Evolutionary conservation across 805 yeast genomes (phyloP).

Genomic region (Metschnikowia vanudenii): DNA sequence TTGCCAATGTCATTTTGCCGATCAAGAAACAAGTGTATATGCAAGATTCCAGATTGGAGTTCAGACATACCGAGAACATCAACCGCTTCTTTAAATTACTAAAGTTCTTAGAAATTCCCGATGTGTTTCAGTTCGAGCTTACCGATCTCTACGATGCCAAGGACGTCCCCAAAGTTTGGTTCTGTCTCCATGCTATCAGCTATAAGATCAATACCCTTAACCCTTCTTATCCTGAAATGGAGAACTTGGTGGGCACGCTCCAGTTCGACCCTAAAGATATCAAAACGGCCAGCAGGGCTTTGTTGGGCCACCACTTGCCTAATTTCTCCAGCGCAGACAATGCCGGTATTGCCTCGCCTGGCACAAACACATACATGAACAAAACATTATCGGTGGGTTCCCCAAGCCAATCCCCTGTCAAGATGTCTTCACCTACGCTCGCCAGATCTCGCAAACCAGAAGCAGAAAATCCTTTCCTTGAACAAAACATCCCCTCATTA

Average conservation of each 20-base stretch:
- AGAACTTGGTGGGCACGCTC: conserved; percentile 58
- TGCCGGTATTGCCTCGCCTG: conserved; percentile 21
- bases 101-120: conserved; percentile 73
- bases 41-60: conserved; percentile 60
- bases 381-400: conserved; percentile 14
- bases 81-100: conserved; percentile 74
- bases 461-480: conserved; percentile 12
- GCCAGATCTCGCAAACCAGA: neutral
- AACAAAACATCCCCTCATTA: neutral
- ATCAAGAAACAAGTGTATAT: conserved; percentile 55
- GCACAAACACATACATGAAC: conserved; percentile 19
- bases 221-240: conserved; percentile 55
- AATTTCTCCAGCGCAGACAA: conserved; percentile 56
- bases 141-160: conserved; percentile 92
- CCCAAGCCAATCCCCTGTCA: conserved; percentile 2
- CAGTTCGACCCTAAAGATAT: conserved; percentile 70
- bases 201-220: conserved; percentile 63
- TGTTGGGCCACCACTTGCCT: conserved; percentile 68
- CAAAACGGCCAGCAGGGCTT: conserved; percentile 63
- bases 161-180: conserved; percentile 89
- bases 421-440: neutral
- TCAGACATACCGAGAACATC: conserved; percentile 90
- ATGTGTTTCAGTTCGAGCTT: conserved; percentile 82
- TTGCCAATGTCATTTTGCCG: conserved; percentile 72
- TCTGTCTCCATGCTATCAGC: conserved; percentile 86